Percentiles rank a stretch among this genome's conserved stretches.
Evolutionary conservation across 495 filamentous ascomycete species (phyloP).

Genomic region (Evernia prunastri): DNA sequence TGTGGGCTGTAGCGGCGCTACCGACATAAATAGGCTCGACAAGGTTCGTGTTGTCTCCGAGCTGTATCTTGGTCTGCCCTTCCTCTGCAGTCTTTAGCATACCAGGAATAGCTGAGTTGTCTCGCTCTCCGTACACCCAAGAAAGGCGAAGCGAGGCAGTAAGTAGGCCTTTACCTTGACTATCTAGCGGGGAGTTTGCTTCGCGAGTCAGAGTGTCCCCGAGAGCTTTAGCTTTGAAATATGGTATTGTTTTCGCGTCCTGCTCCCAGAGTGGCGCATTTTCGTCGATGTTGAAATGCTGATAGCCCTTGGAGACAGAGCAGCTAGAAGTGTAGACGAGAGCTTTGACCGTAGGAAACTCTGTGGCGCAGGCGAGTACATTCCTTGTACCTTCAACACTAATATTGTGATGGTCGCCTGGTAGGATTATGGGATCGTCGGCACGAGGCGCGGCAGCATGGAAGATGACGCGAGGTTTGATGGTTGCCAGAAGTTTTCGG

Average conservation of each 20-base stretch:
- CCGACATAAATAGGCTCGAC: slow-evolving; percentile 80
- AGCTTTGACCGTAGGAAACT: slow-evolving; percentile 16
- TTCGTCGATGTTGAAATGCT: slow-evolving; percentile 25
- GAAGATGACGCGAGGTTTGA: slow-evolving; percentile 28
- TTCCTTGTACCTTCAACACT: not conserved
- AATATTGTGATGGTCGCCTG: not conserved
- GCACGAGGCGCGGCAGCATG: slow-evolving; percentile 23
- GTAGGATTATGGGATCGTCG: slow-evolving; percentile 24
- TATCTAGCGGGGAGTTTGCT: too few species aligned
- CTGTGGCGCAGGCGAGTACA: slow-evolving; percentile 24
- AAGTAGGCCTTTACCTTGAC: too few species aligned
- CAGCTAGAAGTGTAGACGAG: slow-evolving; percentile 31
- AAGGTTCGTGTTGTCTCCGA: slow-evolving; percentile 35
- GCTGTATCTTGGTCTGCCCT: slow-evolving; percentile 27
- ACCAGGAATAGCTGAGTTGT: slow-evolving; percentile 21
- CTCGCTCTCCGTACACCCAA: slow-evolving; percentile 29
- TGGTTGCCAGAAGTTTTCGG: slow-evolving; percentile 20
- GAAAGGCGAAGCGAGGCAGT: slow-evolving; percentile 25
- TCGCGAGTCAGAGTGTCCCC: too few species aligned
- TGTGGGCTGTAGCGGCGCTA: slow-evolving; percentile 70
- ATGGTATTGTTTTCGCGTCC: slow-evolving; percentile 18
- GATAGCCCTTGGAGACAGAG: slow-evolving; percentile 12
- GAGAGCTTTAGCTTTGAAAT: slow-evolving; percentile 28
- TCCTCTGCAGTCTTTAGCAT: slow-evolving; percentile 18
- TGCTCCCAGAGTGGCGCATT: slow-evolving; percentile 22